Conservation (phyloP, 352 stramenopile genomes). For the Globisporangium paddicum region DNA sequence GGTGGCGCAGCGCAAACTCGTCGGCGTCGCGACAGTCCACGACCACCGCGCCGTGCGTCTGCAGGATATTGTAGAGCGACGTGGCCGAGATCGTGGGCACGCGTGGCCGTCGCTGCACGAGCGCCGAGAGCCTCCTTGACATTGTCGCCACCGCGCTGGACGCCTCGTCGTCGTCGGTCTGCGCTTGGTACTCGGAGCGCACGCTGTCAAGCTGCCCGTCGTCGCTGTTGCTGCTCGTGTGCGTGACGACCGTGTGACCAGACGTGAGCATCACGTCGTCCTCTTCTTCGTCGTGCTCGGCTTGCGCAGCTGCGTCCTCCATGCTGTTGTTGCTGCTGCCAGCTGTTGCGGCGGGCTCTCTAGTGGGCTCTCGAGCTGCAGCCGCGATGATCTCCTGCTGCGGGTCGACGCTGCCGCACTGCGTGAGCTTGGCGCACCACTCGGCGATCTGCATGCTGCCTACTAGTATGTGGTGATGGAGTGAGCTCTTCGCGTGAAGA, state of each 20-base stretch:
- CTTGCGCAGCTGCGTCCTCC: neutral
- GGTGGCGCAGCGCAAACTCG: constrained; percentile 37
- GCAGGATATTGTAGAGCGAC: constrained; percentile 69
- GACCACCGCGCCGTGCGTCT: constrained; percentile 62
- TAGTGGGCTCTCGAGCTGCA: neutral
- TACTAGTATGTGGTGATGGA: too few relatives aligned
- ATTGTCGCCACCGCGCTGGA: constrained; percentile 19
- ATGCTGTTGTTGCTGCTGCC: neutral
- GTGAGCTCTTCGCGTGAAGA: neutral
- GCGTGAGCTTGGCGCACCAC: constrained; percentile 15
- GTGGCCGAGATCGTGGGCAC: constrained; percentile 58
- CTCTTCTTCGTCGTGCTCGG: neutral
- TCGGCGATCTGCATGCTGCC: constrained; percentile 8
- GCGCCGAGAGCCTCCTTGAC: constrained; percentile 19
- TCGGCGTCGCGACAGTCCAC: constrained; percentile 56
- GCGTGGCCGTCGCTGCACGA: constrained; percentile 19
- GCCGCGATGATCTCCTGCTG: constrained; percentile 6
- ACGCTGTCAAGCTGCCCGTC: constrained; percentile 5
- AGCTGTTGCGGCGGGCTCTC: too few relatives aligned
- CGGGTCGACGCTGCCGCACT: constrained; percentile 6
- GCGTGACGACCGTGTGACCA: constrained; percentile 1
- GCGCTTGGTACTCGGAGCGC: neutral
- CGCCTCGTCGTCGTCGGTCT: neutral
- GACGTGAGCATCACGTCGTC: constrained; percentile 8
- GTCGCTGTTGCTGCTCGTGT: constrained; percentile 7